Conservation (phyloP, 306 rosid genomes). For the Morella rubra region DNA sequence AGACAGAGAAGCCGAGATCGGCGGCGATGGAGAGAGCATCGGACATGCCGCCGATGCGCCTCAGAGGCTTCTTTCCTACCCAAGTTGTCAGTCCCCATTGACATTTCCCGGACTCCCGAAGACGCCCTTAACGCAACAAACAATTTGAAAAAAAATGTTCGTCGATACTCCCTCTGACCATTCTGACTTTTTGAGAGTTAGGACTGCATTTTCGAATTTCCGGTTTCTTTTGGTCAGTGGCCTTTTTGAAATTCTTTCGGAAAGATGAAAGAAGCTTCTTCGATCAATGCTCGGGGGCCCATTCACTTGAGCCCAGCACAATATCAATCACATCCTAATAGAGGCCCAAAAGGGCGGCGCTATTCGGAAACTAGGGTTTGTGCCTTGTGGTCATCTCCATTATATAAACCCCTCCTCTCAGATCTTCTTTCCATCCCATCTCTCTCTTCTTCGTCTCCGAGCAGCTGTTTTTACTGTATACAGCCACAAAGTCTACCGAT, state of each 20-base stretch:
- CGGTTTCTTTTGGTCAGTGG: no score
- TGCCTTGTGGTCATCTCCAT: background rate
- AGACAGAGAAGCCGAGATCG: conserved; percentile 79
- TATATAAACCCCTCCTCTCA: background rate
- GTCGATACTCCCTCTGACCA: no score
- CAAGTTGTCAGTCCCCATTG: conserved; percentile 69
- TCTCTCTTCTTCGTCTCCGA: background rate
- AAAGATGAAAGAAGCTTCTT: no score
- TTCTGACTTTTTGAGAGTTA: no score
- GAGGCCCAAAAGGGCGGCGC: conserved; percentile 6
- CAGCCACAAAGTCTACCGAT: background rate
- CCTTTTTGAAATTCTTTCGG: no score
- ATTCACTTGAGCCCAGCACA: background rate
- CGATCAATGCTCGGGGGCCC: background rate
- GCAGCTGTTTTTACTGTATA: background rate
- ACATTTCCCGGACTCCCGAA: conserved; percentile 30
- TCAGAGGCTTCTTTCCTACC: conserved; percentile 88
- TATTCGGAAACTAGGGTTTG: background rate
- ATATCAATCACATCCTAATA: background rate
- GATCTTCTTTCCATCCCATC: no score
- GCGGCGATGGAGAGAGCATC: conserved; percentile 86
- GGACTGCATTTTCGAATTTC: no score
- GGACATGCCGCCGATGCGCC: conserved; percentile 87
- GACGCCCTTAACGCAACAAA: background rate
- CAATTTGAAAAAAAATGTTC: no score